Evolutionary conservation across 768 basidiomycete genomes (phyloP), one percentile per base, ranked within the genome.

Genomic region (Dentipellis sp.): DNA sequence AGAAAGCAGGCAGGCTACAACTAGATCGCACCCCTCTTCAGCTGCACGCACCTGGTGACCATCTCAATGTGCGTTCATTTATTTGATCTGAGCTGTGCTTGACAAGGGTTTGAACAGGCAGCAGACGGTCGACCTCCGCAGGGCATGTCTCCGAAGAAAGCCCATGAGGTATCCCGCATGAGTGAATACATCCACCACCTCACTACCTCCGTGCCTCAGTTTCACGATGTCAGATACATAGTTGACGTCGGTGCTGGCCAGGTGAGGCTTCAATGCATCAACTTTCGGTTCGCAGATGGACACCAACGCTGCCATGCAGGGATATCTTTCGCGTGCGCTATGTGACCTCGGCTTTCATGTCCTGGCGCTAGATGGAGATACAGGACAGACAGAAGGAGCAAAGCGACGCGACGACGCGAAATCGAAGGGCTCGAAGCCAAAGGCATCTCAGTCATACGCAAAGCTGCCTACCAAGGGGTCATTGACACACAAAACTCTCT

Each of bases 171-270:
- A 48, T 60, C 69, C 1, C 77, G 78, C 50, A 88, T 88, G 85
- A 70, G 75, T 16, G 67, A 74, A 7, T 85, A 80, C 68, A 71
- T 85, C 23, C 64, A 67, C 39, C 63, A 62, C 16, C 64, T 83
- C 34, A 67, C 72, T 46, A 56, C 63, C 39, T 68, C 47, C 40
- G 65, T 17, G 49, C 63, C 58, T 64, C n/a, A 60, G 56, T 58
- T 59, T 40, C 34, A 60, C 53, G 17, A 55, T 45, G 47, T 69
- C 16, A 62, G 62, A 12, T 77, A 80, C 58, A 78, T 79, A 29
- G 86, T 89, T 36, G 88, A 90, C 58, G 74, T 88, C 45, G 88
- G 88, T 17, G 83, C 88, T 7, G 88, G 88, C 14, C 86, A 87
- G 66, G 83, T 83, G 55, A 55, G 48, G 19, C 16, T 22, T 50